phyloP scores from a whole-genome alignment of 1,139 yeast genomes.

The Saccharomyces hybrid region DNA sequence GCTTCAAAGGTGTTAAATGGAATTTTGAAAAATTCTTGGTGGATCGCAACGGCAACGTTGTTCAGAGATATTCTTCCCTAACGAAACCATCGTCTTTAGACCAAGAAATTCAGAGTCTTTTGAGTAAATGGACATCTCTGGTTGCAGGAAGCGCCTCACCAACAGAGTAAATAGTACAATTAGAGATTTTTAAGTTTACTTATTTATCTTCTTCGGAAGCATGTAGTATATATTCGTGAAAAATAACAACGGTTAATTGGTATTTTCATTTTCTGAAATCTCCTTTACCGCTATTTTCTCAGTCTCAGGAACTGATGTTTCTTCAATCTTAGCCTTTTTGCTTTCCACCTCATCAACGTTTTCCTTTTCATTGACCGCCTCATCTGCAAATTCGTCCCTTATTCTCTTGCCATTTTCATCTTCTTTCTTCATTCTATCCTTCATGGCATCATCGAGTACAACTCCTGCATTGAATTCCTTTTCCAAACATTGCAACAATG shows the following conservation, averaged over 20 bases:
- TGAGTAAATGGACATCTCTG: constrained; percentile 21
- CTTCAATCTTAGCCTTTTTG: background rate
- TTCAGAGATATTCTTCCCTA: constrained; percentile 59
- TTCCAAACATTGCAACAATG: constrained; percentile 56
- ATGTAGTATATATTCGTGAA: background rate
- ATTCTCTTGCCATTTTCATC: constrained; percentile 23
- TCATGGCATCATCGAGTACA: constrained; percentile 20
- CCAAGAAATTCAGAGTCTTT: constrained; percentile 40
- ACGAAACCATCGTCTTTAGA: constrained; percentile 60
- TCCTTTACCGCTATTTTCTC: background rate
- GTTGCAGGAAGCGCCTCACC: background rate
- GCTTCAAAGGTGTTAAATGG: constrained; percentile 83
- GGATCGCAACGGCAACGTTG: constrained; percentile 64
- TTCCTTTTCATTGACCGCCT: constrained; percentile 6
- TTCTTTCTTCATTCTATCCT: constrained; percentile 26
- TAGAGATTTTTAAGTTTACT: background rate
- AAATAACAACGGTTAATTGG: background rate
- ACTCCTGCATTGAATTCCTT: constrained; percentile 42
- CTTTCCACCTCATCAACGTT: background rate
- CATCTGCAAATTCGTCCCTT: constrained; percentile 21
- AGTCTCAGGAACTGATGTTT: constrained; percentile 1
- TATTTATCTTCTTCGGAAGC: background rate
- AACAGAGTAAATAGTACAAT: background rate
- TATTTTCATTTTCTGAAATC: background rate
- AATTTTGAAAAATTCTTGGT: constrained; percentile 89